Base-by-base conservation (phyloP, 139 green algal genomes). In the Micromonas commoda region DNA sequence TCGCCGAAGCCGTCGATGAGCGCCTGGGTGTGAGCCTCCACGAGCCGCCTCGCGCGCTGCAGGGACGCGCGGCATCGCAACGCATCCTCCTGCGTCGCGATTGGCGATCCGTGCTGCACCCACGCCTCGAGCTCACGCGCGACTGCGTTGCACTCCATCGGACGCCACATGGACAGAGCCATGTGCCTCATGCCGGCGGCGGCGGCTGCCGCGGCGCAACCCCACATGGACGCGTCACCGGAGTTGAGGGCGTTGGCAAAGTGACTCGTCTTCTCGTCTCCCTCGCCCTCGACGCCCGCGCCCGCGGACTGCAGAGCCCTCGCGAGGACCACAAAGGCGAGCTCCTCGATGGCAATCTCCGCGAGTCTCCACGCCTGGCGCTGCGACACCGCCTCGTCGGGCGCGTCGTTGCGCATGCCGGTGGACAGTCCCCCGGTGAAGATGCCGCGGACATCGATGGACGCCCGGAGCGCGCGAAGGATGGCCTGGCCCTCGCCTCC, bases 321-420 rank as follows among this genome's bases (percentile, higher is more conserved):
- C 23, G 32, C n/a, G 26, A 77, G 70, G 19, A 97, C 83, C 57
- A 97, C 92, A 79, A 98, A 99, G 1, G 82, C 76, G 76, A 94
- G 97, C 71, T 98, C 92, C 85, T 99, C 94, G 0, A 91, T 81
- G 0, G 89, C 81, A 57, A 97, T 88, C 82, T 99, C 94, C 1
- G 87, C 83, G 80, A 98, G 88, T 2, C 94, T 86, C 89, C 88
- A 96, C 33, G 82, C 82, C 86, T 97, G 92, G 9, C 89, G 83
- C 90, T 92, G 93, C n/a, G 86, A 77, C 16, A 97, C 77, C 9
- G 87, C 80, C 9, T 60, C 77, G 78, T 98, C 94, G 32, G 88
- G 88, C 13, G 93, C 92, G 77, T 98, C 94, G 85, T 97, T 98
- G 76, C 94, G 89, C 78, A 97, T 78, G 1, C 94, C 94, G 28